phyloP scores from a whole-genome alignment of 2,329 filamentous ascomycete genomes.

The Claviceps arundinis region DNA sequence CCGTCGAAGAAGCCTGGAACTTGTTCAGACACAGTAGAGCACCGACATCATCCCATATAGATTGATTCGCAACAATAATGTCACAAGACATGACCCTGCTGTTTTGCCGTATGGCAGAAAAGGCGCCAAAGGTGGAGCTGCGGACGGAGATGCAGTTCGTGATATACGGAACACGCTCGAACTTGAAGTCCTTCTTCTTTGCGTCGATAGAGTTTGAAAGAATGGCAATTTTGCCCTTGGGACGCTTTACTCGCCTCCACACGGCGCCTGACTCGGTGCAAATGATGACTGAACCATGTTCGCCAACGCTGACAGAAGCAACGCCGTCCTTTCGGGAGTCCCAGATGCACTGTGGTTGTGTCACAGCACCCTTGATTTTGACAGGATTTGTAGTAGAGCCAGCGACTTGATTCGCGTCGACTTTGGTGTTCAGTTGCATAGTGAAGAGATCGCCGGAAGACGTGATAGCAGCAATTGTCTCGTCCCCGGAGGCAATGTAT shows the following conservation, averaged over 20 bases:
- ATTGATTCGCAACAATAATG: conserved; percentile 52
- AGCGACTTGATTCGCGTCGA: conserved; percentile 43
- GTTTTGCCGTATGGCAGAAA: conserved; percentile 75
- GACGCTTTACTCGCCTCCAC: conserved; percentile 75
- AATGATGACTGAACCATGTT: conserved; percentile 89
- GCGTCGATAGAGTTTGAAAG: conserved; percentile 34
- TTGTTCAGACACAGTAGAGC: conserved; percentile 55
- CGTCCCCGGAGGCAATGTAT: conserved; percentile 71
- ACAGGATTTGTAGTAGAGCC: conserved; percentile 83
- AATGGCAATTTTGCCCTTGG: conserved; percentile 60
- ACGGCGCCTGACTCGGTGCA: conserved; percentile 87
- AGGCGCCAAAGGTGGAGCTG: conserved; percentile 81
- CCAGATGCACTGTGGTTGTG: conserved; percentile 73
- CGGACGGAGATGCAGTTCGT: conserved; percentile 74
- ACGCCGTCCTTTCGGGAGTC: conserved; percentile 77
- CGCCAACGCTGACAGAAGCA: conserved; percentile 74
- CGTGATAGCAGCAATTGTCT: conserved; percentile 82
- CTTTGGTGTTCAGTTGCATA: conserved; percentile 57
- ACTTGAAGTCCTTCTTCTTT: conserved; percentile 85
- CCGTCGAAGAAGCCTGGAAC: conserved; percentile 33
- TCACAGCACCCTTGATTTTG: conserved; percentile 76
- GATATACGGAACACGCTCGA: conserved; percentile 76
- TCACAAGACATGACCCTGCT: conserved; percentile 64
- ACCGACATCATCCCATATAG: conserved; percentile 60
- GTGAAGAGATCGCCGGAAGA: conserved; percentile 80